These are phyloP conservation scores for Leccinum uliginosum DNA, from an alignment of 768 basidiomycete species.

Conservation along the genomic window DNA sequence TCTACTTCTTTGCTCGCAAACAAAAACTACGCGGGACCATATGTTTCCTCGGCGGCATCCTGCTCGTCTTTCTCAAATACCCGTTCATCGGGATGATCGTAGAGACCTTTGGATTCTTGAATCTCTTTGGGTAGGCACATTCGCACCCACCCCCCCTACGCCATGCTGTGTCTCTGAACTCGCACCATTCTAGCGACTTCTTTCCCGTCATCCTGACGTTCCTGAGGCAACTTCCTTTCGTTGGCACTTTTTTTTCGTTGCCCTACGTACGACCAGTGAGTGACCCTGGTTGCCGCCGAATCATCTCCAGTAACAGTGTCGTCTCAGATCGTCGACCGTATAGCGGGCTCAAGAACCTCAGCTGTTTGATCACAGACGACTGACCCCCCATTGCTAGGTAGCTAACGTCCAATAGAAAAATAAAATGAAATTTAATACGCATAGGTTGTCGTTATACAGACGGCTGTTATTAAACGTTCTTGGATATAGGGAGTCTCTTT, in stretches of 20 bases:
- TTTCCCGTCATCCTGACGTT: conserved; percentile 99
- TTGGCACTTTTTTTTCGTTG: conserved; percentile 80
- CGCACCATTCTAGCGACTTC: conserved; percentile 68
- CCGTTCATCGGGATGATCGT: conserved; percentile 91
- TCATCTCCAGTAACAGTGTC: conserved; percentile 2
- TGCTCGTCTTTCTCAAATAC: conserved; percentile 94
- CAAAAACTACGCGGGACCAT: conserved; percentile 89
- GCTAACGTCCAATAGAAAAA: conserved; percentile 5
- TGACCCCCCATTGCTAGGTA: conserved; percentile 4
- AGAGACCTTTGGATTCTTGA: conserved; percentile 95
- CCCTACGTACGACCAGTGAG: conserved; percentile 84
- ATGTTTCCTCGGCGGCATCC: conserved; percentile 86
- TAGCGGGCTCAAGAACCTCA: conserved; percentile 76
- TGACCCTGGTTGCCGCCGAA: not conserved
- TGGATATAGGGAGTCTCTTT: not conserved
- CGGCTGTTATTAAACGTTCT: not conserved
- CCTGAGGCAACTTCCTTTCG: conserved; percentile 86
- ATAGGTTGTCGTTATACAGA: conserved; percentile 4
- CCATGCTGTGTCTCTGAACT: conserved; percentile 1
- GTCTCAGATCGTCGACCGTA: conserved; percentile 66
- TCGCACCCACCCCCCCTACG: not conserved
- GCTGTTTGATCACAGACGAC: conserved; percentile 45
- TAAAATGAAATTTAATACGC: conserved; percentile 16
- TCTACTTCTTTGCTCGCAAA: conserved; percentile 95
- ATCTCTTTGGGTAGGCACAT: conserved; percentile 80